Evolutionary conservation across 345 rosid species (phyloP), one percentile per base, ranked within the genome.

Genomic region (Iberis pinnata): DNA sequence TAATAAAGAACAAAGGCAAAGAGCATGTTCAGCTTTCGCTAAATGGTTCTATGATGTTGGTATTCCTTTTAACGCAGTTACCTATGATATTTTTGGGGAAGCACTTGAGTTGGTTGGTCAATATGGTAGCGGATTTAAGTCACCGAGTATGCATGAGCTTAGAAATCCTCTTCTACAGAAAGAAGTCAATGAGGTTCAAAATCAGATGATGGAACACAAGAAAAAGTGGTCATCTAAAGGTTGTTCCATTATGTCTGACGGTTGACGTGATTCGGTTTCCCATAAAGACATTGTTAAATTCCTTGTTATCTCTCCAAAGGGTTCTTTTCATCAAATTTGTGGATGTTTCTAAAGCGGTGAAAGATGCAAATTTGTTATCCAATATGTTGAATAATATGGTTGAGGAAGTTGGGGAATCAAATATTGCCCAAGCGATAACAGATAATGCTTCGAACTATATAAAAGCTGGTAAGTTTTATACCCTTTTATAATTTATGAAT

Each of bases 111-210:
- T n/a, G 19, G 18, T 19, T 19, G 8, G 9, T 3, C 4, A 12
- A 18, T 33, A 50, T 18, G 27, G n/a, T 17, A 15, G 2, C 8
- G 29, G 43, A 0, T 51, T 51, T 16, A 50, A 51, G 43, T 12
- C 56, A 50, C 42, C 56, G 18, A 18, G 6, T n/a, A 50, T 33
- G 27, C 8, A 50, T 33, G 29, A 50, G 9, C 15, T 45, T 18
- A 15, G 35, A 45, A 19, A 13, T 35, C 17, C 35, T 13, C 11
- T 44, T 3, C 19, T 46, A n/a, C 33, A 35, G 8, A 27, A 45
- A 24, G 27, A 35, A 24, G 50, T 45, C 1, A 18, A 33, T 1
- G 6, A 9, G 2, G 19, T 20, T n/a, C 13, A 26, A 10, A 26
- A 8, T 25, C 51, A 13, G 19, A 11, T 46, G 19, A 12, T 24